A percentile compares a stretch with the other conserved stretches of the same genome.
phyloP scores from a whole-genome alignment of 2,329 filamentous ascomycete species.

The Coniochaeta pulveracea region DNA sequence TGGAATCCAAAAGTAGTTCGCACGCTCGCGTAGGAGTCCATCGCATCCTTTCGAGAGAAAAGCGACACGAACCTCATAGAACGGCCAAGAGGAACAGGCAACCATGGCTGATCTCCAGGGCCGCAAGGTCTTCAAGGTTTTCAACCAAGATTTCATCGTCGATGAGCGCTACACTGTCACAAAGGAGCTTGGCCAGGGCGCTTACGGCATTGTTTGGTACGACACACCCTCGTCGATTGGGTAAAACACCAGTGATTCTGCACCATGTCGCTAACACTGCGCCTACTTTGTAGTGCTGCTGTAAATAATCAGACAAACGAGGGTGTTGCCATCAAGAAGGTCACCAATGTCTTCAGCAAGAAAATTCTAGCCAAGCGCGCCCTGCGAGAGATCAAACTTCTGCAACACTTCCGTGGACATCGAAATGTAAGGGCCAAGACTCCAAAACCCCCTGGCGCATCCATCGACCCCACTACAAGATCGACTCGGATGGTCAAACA shows the following conservation, averaged over 20 bases:
- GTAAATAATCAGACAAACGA: slow-evolving; percentile 85
- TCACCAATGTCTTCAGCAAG: slow-evolving; percentile 99
- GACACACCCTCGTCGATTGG: slow-evolving; percentile 15
- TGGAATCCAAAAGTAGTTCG: too few relatives aligned
- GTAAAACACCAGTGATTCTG: background rate
- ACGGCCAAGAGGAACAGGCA: too few relatives aligned
- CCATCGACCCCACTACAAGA: too few relatives aligned
- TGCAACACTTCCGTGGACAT: slow-evolving; percentile 92
- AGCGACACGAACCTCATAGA: too few relatives aligned
- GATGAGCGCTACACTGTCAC: slow-evolving; percentile 97
- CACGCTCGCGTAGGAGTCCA: too few relatives aligned
- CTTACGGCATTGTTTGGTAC: slow-evolving; percentile 97
- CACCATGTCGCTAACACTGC: slow-evolving; percentile 3
- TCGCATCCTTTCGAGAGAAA: too few relatives aligned
- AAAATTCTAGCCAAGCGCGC: slow-evolving; percentile 98
- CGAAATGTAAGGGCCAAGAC: slow-evolving; percentile 63
- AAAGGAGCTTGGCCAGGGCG: slow-evolving; percentile 95
- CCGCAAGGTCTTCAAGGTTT: slow-evolving; percentile 96
- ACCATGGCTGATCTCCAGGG: slow-evolving; percentile 24
- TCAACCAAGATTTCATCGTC: slow-evolving; percentile 98
- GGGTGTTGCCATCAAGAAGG: slow-evolving; percentile 97
- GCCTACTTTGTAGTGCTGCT: slow-evolving; percentile 43
- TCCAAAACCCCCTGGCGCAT: too few relatives aligned
- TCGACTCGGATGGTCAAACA: too few relatives aligned
- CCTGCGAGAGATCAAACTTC: slow-evolving; percentile 92